These are phyloP conservation scores for Neurospora sp. DNA, from an alignment of 495 filamentous ascomycete species.

Conservation along the genomic window DNA sequence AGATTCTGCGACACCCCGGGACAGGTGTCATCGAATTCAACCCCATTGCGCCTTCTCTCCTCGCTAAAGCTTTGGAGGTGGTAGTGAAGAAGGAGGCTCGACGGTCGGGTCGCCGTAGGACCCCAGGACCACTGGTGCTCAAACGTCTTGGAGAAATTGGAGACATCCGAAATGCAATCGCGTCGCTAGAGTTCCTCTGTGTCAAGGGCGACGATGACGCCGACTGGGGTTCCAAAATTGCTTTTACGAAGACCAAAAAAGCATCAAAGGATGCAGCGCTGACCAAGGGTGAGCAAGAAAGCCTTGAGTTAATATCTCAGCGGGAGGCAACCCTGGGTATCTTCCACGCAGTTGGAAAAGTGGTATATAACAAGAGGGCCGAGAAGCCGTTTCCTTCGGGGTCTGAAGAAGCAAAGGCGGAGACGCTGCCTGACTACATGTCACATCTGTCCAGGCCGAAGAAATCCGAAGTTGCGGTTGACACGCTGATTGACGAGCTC, in stretches of 20 bases:
- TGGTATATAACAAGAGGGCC: constrained; percentile 85
- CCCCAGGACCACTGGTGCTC: constrained; percentile 61
- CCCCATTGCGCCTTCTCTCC: constrained; percentile 74
- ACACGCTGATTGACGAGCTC: constrained; percentile 74
- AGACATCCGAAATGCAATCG: constrained; percentile 84
- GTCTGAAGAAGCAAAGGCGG: constrained; percentile 26
- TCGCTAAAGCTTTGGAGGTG: constrained; percentile 70
- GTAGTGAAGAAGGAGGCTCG: constrained; percentile 72
- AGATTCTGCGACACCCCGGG: constrained; percentile 67
- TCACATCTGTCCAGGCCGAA: constrained; percentile 51
- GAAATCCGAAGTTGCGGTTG: constrained; percentile 57
- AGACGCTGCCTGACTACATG: constrained; percentile 50
- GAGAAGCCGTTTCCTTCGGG: constrained; percentile 21
- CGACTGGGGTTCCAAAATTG: constrained; percentile 57
- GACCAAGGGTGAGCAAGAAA: constrained; percentile 63
- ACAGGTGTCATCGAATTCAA: constrained; percentile 82
- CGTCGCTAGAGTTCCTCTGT: constrained; percentile 83
- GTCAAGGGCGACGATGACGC: constrained; percentile 56
- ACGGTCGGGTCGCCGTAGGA: constrained; percentile 53
- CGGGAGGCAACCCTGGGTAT: constrained; percentile 80
- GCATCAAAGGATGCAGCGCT: constrained; percentile 42
- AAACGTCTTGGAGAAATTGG: constrained; percentile 70
- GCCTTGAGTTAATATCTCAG: constrained; percentile 64
- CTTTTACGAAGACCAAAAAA: constrained; percentile 52
- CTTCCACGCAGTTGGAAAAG: constrained; percentile 93